Conservation (phyloP, 257 asterid species). For the Fraxinus pennsylvanica region DNA sequence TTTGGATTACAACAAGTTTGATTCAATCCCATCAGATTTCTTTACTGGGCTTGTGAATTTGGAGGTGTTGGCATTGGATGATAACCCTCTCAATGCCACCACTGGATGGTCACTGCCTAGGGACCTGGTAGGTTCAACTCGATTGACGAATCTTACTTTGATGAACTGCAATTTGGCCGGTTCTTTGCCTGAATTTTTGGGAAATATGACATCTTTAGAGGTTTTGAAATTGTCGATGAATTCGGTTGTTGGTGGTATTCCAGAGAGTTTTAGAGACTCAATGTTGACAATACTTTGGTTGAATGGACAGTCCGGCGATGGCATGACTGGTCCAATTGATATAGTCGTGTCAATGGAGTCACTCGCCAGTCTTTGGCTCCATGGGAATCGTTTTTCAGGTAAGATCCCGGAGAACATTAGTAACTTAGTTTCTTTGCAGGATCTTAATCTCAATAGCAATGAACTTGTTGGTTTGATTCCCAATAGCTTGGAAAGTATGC, state of each 20-base stretch:
- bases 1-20: constrained; percentile 73
- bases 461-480: constrained; percentile 79
- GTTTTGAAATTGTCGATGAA: constrained; percentile 62
- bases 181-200: constrained; percentile 48
- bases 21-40: constrained; percentile 76
- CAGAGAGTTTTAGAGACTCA: constrained; percentile 60
- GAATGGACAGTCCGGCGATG: constrained; percentile 63
- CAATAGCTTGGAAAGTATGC: constrained; percentile 52
- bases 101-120: constrained; percentile 68
- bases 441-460: constrained; percentile 71
- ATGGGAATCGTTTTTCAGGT: constrained; percentile 82
- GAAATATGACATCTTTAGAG: constrained; percentile 69
- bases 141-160: constrained; percentile 64
- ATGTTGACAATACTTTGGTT: constrained; percentile 55
- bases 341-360: constrained; percentile 54
- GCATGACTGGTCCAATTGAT: constrained; percentile 74
- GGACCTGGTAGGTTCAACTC: constrained; percentile 61
- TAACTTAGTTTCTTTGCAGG: constrained; percentile 43
- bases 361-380: constrained; percentile 79
- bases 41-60: constrained; percentile 70
- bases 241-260: constrained; percentile 61
- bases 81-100: constrained; percentile 65
- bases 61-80: constrained; percentile 78
- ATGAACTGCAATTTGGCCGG: constrained; percentile 68
- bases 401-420: constrained; percentile 65